Evolutionary conservation across 2,329 filamentous ascomycete genomes (phyloP), one percentile per base, ranked within the genome.

Genomic region (Aspergillus latus): DNA sequence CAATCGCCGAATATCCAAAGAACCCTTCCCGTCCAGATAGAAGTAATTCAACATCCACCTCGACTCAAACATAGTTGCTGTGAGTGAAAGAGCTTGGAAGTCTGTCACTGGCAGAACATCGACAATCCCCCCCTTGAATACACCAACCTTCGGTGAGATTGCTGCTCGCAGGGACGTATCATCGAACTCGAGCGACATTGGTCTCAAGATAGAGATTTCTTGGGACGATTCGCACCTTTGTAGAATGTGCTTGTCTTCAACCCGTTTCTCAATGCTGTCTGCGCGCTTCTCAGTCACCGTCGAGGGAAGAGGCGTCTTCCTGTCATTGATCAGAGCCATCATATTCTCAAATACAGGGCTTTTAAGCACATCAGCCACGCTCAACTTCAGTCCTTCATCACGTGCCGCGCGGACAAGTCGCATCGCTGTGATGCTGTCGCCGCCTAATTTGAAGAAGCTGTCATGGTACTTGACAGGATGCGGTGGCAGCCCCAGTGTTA

Each of bases 101-200:
- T 84, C 83, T 0, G 83, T 78, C 1, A 82, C 77, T 2, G 85
- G 85, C 2, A 85, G 74, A 1, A 86, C 77, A 60, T 87, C 81
- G 2, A 72, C 66, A 42, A 88, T 76, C 6, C 74, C 76, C 74
- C 80, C 83, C 21, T 76, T 69, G 8, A 75, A 73, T 56, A 83
- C 75, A 8, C 77, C 76, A 3, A 88, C 77, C 44, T 78, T 76
- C 0, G 82, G 78, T 15, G 74, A 76, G 30, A 88, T 77, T 52
- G 48, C 48, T 30, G 48, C 48, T 21, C 43, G 42, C 40, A 56
- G 43, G 1, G 84, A 81, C 2, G 58, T 61, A 39, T 67, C 65
- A 44, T 70, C 69, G 6, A 71, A 52, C 11, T 62, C 56, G 30
- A 52, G 58, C 11, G 68, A 61, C 15, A 53, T 59, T 10, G 68